Base-by-base conservation (phyloP, 164 flowering plant genomes). In the Liquidambar formosana region DNA sequence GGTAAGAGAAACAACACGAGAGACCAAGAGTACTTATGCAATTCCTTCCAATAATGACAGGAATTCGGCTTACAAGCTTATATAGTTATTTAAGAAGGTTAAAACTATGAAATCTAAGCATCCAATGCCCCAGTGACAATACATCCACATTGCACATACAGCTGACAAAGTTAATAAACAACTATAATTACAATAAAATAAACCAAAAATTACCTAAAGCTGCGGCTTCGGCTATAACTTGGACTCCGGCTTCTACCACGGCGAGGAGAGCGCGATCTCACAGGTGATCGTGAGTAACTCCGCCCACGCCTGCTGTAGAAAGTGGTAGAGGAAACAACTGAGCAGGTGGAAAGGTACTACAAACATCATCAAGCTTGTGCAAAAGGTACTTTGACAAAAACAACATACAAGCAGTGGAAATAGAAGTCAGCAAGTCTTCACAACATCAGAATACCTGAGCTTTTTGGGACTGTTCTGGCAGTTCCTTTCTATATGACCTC, bases 381-480 rank as follows among this genome's bases (percentile, higher is more conserved):
- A 57, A 5, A 61, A n/a, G n/a, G n/a, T n/a, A n/a, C n/a, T n/a
- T n/a, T n/a, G n/a, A n/a, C n/a, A n/a, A n/a, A 26, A 28, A 12
- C 0, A 57, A 25, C 3, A 25, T 26, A 33, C 4, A 9, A 10
- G 33, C 47, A 16, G 26, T 3, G n/a, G 41, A 12, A 26, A 57
- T 2, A 64, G n/a, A n/a, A 47, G 22, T 41, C 46, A 70, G 28
- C 53, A 16, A 26, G 2, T 8, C 54, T 14, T 3, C 16, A 48
- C 22, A 53, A 9, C 33, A 33, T 57, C 22, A 47, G 8, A 47
- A 27, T 72, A 94, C 97, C 71, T 90, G 9, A 82, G 73, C 64
- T 81, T 86, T 85, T 88, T 85, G 10, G 98, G 98, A 77, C 98
- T 94, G 69, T 94, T 89, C 71, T 86, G 84, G 76, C 98, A 94